Evolutionary conservation across 1,139 yeast genomes (phyloP).

Genomic region (Diutina ranongensis): DNA sequence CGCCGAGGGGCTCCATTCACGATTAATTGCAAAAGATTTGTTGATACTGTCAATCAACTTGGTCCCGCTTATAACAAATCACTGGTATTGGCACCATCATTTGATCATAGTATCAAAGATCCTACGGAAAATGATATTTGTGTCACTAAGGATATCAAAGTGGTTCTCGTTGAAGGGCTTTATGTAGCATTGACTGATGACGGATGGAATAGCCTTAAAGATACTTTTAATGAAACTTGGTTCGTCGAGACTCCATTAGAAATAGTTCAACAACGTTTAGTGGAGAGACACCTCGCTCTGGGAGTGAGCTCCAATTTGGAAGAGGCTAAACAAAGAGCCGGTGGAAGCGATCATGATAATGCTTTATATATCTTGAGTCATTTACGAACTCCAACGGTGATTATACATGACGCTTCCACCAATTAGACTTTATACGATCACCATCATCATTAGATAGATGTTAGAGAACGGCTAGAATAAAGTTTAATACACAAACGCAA

Average conservation of each 20-base stretch:
- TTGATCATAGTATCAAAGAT: conserved; percentile 62
- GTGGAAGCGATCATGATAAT: conserved; percentile 58
- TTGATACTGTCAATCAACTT: conserved; percentile 14
- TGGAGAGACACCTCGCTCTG: conserved; percentile 56
- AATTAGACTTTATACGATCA: too few relatives aligned
- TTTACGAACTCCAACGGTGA: background rate
- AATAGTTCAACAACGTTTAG: conserved; percentile 45
- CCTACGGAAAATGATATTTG: conserved; percentile 43
- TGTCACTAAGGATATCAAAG: conserved; percentile 30
- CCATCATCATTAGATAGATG: too few relatives aligned
- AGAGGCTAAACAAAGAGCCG: conserved; percentile 54
- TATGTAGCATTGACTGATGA: conserved; percentile 41
- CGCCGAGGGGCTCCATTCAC: conserved; percentile 83
- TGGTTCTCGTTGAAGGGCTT: conserved; percentile 57
- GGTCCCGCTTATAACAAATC: background rate
- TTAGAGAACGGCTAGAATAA: too few relatives aligned
- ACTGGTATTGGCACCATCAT: conserved; percentile 46
- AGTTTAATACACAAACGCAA: too few relatives aligned
- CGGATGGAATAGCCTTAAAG: conserved; percentile 36
- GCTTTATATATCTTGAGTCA: conserved; percentile 42
- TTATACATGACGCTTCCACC: background rate
- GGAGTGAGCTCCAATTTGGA: conserved; percentile 50
- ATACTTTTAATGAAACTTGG: conserved; percentile 33
- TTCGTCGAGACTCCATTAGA: conserved; percentile 32
- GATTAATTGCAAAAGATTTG: conserved; percentile 46